phyloP scores from a whole-genome alignment of 495 filamentous ascomycete genomes.

The Podospora bellae-mahoneyi region DNA sequence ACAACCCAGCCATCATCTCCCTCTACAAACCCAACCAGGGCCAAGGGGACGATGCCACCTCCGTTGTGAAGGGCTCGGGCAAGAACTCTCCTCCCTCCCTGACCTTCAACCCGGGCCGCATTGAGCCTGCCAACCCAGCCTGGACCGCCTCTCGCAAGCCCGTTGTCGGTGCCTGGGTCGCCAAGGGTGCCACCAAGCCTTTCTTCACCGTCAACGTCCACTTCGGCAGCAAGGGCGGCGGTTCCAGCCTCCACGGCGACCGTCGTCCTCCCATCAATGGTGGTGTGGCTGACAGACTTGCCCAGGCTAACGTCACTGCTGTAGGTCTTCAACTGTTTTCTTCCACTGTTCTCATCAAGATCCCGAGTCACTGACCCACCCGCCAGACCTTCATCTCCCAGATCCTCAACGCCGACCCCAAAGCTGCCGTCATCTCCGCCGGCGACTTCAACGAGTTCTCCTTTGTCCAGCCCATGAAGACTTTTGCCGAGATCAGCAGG shows the following conservation, averaged over 20 bases:
- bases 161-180: slow-evolving; percentile 54
- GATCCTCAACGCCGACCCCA: slow-evolving; percentile 43
- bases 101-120: slow-evolving; percentile 57
- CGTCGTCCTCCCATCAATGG: slow-evolving; percentile 58
- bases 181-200: slow-evolving; percentile 36
- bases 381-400: slow-evolving; percentile 32
- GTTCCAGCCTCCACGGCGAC: slow-evolving; percentile 54
- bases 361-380: neutral
- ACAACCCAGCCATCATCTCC: slow-evolving; percentile 48
- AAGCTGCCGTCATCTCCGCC: slow-evolving; percentile 46
- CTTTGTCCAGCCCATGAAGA: slow-evolving; percentile 49
- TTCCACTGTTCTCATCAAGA: neutral
- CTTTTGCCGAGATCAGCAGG: slow-evolving; percentile 40
- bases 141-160: slow-evolving; percentile 56
- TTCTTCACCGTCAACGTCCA: slow-evolving; percentile 65
- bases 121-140: slow-evolving; percentile 52
- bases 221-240: slow-evolving; percentile 54
- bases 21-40: slow-evolving; percentile 50
- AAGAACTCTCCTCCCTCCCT: slow-evolving; percentile 32
- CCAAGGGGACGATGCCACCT: slow-evolving; percentile 40
- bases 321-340: slow-evolving; percentile 29
- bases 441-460: slow-evolving; percentile 66
- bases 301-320: slow-evolving; percentile 49
- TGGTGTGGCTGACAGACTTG: slow-evolving; percentile 44
- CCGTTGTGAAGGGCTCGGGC: slow-evolving; percentile 43